Conservation (phyloP, 1,284 basidiomycete species). For the Earliella scabrosa region DNA sequence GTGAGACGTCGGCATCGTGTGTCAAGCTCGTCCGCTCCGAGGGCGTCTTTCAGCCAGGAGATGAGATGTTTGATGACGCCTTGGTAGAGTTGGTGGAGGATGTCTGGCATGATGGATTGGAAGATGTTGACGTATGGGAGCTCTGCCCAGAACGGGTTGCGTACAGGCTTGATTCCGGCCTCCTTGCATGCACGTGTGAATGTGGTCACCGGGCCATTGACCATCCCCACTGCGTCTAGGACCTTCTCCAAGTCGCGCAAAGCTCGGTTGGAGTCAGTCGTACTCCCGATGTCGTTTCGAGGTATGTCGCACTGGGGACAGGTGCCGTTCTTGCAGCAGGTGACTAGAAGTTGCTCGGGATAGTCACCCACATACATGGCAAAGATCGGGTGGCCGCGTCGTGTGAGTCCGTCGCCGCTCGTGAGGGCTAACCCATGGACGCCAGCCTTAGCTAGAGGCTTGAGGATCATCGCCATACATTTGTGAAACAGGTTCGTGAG, state of each 20-base stretch:
- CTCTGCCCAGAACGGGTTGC: slow-evolving; percentile 34
- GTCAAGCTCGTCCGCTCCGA: not conserved
- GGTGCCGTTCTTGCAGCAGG: slow-evolving; percentile 25
- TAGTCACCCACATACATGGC: slow-evolving; percentile 28
- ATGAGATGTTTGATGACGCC: no score
- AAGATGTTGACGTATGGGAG: slow-evolving; percentile 33
- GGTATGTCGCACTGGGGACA: slow-evolving; percentile 25
- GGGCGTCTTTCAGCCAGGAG: not conserved
- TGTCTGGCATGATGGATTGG: slow-evolving; percentile 32
- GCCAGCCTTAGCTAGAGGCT: slow-evolving; percentile 17
- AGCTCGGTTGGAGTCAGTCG: not conserved
- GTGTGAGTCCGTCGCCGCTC: slow-evolving; percentile 22
- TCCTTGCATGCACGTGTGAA: not conserved
- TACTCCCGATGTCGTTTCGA: not conserved
- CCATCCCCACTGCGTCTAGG: not conserved
- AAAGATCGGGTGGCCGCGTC: slow-evolving; percentile 23
- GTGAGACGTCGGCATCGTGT: slow-evolving; percentile 9
- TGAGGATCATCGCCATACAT: slow-evolving; percentile 33
- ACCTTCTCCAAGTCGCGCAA: slow-evolving; percentile 1
- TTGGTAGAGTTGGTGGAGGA: slow-evolving; percentile 38
- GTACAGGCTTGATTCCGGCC: slow-evolving; percentile 1
- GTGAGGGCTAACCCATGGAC: slow-evolving; percentile 7
- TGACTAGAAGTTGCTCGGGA: slow-evolving; percentile 32
- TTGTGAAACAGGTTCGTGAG: slow-evolving; percentile 40
- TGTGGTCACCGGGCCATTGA: not conserved